A percentile compares a stretch with the other conserved stretches of the same genome.
phyloP scores from a whole-genome alignment of 2,329 filamentous ascomycete species.

The Ceratocystiopsis brevicomis region DNA sequence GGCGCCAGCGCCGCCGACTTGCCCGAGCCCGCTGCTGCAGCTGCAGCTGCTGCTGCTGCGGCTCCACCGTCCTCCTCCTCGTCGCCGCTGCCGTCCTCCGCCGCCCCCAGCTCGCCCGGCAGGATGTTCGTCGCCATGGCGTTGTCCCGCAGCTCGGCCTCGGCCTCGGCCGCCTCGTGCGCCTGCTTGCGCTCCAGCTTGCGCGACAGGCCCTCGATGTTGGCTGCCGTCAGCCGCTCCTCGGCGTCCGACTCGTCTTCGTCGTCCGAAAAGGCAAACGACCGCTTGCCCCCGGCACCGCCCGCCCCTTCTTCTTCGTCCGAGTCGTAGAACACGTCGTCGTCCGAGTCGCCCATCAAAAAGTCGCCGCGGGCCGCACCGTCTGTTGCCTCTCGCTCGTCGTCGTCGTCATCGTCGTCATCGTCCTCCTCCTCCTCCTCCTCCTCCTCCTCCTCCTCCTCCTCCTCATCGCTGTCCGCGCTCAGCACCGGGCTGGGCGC shows the following conservation, averaged over 20 bases:
- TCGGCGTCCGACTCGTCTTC: slow-evolving; percentile 81
- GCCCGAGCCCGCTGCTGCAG: slow-evolving; percentile 12
- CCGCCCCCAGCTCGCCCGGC: slow-evolving; percentile 48
- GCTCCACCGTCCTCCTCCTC: slow-evolving; percentile 1
- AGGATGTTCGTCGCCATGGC: slow-evolving; percentile 88
- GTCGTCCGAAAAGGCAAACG: slow-evolving; percentile 85
- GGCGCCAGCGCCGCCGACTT: slow-evolving; percentile 40
- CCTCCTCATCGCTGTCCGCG: slow-evolving; percentile 5
- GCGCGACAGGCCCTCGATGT: slow-evolving; percentile 78
- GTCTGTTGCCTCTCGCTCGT: slow-evolving; percentile 20
- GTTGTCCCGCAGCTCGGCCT: slow-evolving; percentile 68
- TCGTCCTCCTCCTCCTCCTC: slow-evolving; percentile 16
- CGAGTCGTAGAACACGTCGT: slow-evolving; percentile 34
- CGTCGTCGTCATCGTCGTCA: slow-evolving; percentile 28
- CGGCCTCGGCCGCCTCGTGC: slow-evolving; percentile 62
- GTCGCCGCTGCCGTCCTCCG: slow-evolving; percentile 18
- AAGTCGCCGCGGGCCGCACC: no score
- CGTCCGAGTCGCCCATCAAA: slow-evolving; percentile 21
- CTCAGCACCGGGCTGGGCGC: slow-evolving; percentile 6
- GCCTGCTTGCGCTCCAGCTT: slow-evolving; percentile 65
- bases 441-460: slow-evolving; percentile 12
- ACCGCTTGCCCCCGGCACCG: slow-evolving; percentile 22
- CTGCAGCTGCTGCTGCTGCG: slow-evolving; percentile 39
- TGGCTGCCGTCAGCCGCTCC: slow-evolving; percentile 82
- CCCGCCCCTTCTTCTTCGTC: slow-evolving; percentile 36